phyloP scores from a whole-genome alignment of 129 eudicot species.

The Pittosporum tobira region DNA sequence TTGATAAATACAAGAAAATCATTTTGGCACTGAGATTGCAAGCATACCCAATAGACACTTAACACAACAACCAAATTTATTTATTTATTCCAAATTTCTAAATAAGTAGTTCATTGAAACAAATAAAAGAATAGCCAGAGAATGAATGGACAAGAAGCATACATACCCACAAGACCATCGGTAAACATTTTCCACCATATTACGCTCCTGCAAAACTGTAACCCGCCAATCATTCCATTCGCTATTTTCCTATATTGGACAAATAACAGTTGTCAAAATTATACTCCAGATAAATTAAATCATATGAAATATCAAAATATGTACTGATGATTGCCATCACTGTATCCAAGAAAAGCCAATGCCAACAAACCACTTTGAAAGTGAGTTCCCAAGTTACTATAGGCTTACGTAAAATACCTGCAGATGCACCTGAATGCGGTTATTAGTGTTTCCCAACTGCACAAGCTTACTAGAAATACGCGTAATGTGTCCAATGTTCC shows the following conservation, averaged over 20 bases:
- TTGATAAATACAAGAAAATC: too few relatives aligned
- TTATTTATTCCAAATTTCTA: too few relatives aligned
- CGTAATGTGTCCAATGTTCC: slow-evolving; percentile 73
- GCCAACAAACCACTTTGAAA: not conserved
- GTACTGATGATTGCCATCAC: not conserved
- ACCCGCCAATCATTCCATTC: slow-evolving; percentile 88
- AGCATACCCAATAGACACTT: not conserved
- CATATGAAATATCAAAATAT: not conserved
- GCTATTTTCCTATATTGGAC: slow-evolving; percentile 48
- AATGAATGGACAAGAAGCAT: slow-evolving; percentile 19
- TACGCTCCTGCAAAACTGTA: slow-evolving; percentile 75
- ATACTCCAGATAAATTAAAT: not conserved
- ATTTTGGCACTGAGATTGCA: not conserved
- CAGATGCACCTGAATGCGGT: slow-evolving; percentile 44
- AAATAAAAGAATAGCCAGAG: not conserved
- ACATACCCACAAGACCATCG: slow-evolving; percentile 99
- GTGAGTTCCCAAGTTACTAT: not conserved
- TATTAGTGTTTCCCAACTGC: slow-evolving; percentile 53
- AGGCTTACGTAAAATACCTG: slow-evolving; percentile 32
- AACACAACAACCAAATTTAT: too few relatives aligned
- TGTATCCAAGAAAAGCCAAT: not conserved
- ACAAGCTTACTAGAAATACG: slow-evolving; percentile 67
- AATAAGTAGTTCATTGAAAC: not conserved
- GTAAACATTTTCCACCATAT: slow-evolving; percentile 68
- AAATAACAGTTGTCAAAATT: slow-evolving; percentile 5